Evolutionary conservation across 208 protist genomes (phyloP).

Genomic region (Leishmania lainsoni): DNA sequence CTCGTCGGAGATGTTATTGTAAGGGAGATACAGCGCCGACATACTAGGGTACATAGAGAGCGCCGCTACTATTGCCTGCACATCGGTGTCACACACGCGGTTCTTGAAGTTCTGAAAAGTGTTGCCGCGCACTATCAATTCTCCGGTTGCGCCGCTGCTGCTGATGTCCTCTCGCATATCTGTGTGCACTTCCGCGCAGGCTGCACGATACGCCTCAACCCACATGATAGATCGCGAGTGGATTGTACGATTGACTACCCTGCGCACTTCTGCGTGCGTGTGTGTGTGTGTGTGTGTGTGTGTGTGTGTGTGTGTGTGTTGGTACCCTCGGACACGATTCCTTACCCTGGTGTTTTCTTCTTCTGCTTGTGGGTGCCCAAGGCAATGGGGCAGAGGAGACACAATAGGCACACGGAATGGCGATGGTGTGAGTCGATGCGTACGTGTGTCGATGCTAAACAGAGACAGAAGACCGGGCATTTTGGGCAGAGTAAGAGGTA

Average conservation of each 20-base stretch:
- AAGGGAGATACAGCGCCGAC: conserved; percentile 51
- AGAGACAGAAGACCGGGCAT: background rate
- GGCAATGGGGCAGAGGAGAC: background rate
- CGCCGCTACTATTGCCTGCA: conserved; percentile 49
- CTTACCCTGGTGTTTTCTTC: background rate
- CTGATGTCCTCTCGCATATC: conserved; percentile 50
- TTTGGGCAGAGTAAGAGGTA: background rate
- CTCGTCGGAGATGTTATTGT: conserved; percentile 62
- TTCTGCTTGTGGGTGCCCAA: background rate
- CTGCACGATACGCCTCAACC: conserved; percentile 46
- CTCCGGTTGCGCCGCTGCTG: conserved; percentile 19
- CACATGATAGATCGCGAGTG: conserved; percentile 39
- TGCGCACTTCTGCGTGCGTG: background rate
- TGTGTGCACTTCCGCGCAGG: conserved; percentile 40
- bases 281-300: background rate
- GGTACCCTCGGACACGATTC: background rate
- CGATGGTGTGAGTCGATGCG: background rate
- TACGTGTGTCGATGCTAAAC: background rate
- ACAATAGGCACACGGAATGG: background rate
- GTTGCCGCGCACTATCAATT: conserved; percentile 55
- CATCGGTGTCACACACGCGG: conserved; percentile 63
- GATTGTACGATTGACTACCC: background rate
- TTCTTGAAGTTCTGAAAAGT: conserved; percentile 58
- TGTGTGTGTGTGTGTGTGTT: background rate
- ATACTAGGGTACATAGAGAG: conserved; percentile 26